Conservation (phyloP, 768 basidiomycete genomes). For the Mycena venus region DNA sequence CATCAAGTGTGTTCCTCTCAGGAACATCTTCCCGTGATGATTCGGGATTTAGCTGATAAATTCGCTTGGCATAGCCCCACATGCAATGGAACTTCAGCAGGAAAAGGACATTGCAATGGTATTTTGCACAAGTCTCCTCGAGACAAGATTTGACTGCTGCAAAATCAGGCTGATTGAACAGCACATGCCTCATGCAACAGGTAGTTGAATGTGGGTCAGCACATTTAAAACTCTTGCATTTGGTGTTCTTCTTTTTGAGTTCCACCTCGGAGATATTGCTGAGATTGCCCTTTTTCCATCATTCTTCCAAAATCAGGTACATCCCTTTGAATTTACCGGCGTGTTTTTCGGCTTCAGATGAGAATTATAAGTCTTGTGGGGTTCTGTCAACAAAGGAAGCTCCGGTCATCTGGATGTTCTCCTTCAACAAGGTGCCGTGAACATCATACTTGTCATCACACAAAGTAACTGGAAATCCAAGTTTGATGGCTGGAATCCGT, state of each 20-base stretch:
- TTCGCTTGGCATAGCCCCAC: slow-evolving; percentile 41
- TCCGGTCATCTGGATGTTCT: slow-evolving; percentile 31
- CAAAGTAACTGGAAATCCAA: background rate
- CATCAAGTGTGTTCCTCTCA: slow-evolving; percentile 32
- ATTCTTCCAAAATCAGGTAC: slow-evolving; percentile 29
- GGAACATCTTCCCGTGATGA: slow-evolving; percentile 38
- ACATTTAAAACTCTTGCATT: slow-evolving; percentile 40
- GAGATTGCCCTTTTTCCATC: slow-evolving; percentile 16
- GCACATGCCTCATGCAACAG: slow-evolving; percentile 44
- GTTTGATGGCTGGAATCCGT: background rate
- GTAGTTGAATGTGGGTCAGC: slow-evolving; percentile 27
- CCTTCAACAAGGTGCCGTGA: slow-evolving; percentile 6
- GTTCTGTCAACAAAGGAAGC: slow-evolving; percentile 19
- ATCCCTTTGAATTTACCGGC: slow-evolving; percentile 44
- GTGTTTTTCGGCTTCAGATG: slow-evolving; percentile 4
- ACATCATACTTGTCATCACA: background rate
- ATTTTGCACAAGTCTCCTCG: slow-evolving; percentile 29
- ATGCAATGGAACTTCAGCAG: slow-evolving; percentile 33
- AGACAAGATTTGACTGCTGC: slow-evolving; percentile 35
- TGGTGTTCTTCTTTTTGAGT: slow-evolving; percentile 11
- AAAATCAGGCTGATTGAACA: slow-evolving; percentile 43
- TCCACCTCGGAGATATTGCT: slow-evolving; percentile 6
- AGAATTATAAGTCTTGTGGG: slow-evolving; percentile 3
- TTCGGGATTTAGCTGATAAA: background rate
- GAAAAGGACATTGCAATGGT: slow-evolving; percentile 34